Evolutionary conservation across 208 protist species (phyloP), one percentile per base, ranked within the genome.

Genomic region (Wallacemonas sp.): DNA sequence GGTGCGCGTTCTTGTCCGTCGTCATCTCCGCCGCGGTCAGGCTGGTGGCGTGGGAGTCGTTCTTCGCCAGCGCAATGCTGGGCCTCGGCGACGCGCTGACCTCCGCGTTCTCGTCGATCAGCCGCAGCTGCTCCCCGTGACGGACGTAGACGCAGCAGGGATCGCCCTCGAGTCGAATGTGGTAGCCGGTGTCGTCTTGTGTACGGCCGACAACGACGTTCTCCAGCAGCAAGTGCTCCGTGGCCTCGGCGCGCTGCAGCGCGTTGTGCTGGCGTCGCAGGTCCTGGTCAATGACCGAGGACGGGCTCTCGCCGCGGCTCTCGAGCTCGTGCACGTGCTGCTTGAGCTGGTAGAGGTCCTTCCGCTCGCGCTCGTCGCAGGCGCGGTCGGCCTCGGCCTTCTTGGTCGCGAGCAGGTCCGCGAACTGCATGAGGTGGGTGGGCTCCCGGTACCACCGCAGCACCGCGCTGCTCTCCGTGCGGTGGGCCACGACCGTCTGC

Each of bases 341-440:
- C 74, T 97, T 94, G 25, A 96, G 64, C 61, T 92, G 87, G 49
- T 88, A 90, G 3, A 94, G 68, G 50, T 96, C 91, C 22, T 84
- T 77, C 22, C 87, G 79, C 64, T 94, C 88, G 42, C 81, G 75
- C 65, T 93, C 82, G 36, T 94, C 86, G 61, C 82, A 91, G 52
- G 76, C 67, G 41, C 82, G 88, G 67, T 92, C 73, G 32, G 77
- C 80, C 55, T 92, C 78, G 0, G 52, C 73, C 45, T 81, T 76
- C 28, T 72, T 70, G 1, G 54, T 42, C 16, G 73, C 67, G 12
- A 97, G 80, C 29, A 93, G 54, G 5, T 67, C 72, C 10, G 75
- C 72, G 57, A 86, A 94, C 38, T 72, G 29, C 20, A 54, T 66
- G 29, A 89, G 42, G 63, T 89, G 52, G 14, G 89, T 77, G 20